phyloP scores from a whole-genome alignment of 306 rosid genomes.

The Sphenostylis stenocarpa region DNA sequence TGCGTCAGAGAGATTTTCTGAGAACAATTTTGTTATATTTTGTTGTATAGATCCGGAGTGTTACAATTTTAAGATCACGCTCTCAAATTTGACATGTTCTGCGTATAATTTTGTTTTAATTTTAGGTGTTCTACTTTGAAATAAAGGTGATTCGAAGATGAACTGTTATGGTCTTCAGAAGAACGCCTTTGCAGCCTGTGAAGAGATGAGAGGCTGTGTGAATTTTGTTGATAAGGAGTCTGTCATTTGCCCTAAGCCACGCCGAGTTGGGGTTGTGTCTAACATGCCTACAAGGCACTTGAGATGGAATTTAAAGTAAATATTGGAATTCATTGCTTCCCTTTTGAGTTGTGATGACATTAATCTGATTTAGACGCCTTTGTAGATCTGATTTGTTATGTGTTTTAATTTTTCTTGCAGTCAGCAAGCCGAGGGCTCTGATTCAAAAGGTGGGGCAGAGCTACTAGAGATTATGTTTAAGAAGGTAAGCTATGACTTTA shows the following conservation, averaged over 20 bases:
- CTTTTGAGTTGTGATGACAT: constrained; percentile 5
- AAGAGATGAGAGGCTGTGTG: constrained; percentile 56
- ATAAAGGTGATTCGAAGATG: constrained; percentile 49
- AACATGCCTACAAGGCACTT: constrained; percentile 48
- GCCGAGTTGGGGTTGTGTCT: constrained; percentile 65
- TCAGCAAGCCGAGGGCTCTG: constrained; percentile 52
- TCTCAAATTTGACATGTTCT: neutral
- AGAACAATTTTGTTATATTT: neutral
- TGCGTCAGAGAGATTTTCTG: neutral
- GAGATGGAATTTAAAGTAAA: constrained; percentile 65
- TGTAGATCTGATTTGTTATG: constrained; percentile 14
- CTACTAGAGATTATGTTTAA: constrained; percentile 71
- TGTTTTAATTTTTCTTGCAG: constrained; percentile 30
- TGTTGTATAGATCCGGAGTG: neutral
- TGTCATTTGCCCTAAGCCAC: constrained; percentile 79
- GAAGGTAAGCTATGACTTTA: constrained; percentile 44
- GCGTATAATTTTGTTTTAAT: constrained; percentile 3
- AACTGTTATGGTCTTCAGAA: constrained; percentile 66
- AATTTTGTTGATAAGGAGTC: constrained; percentile 55
- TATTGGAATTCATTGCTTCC: neutral
- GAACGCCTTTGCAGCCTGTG: constrained; percentile 73
- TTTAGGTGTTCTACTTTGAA: constrained; percentile 70
- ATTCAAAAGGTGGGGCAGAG: constrained; percentile 83
- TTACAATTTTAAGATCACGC: neutral
- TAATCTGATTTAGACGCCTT: constrained; percentile 5